Conservation (phyloP, 2,329 filamentous ascomycete genomes). For the Cladosporium sp. region DNA sequence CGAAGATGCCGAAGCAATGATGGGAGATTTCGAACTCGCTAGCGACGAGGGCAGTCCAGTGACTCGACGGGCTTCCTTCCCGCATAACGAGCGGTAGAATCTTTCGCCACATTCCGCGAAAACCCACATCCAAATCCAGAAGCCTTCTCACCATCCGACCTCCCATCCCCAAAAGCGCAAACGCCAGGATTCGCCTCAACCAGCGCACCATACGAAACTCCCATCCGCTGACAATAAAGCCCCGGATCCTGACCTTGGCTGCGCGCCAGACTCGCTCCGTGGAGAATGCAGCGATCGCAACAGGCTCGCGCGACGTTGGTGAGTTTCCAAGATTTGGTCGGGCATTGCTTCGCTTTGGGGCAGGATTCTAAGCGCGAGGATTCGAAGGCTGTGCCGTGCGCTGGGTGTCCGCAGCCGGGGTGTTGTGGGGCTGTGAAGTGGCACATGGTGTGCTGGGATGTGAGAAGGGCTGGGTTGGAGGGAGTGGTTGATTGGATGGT, state of each 20-base stretch:
- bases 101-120: too few species aligned
- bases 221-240: constrained; percentile 18
- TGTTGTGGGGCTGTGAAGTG: constrained; percentile 12
- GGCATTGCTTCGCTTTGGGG: constrained; percentile 15
- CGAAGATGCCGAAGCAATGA: constrained; percentile 20
- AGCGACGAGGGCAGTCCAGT: constrained; percentile 14
- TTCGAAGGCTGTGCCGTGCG: constrained; percentile 21
- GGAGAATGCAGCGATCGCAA: constrained; percentile 25
- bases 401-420: constrained; percentile 15
- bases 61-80: constrained; percentile 13
- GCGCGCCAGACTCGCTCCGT: constrained; percentile 22
- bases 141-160: too few species aligned
- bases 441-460: constrained; percentile 13
- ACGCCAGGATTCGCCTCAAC: constrained; percentile 18
- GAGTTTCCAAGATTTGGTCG: constrained; percentile 15
- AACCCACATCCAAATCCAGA: too few species aligned
- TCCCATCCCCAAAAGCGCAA: background rate
- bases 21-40: constrained; percentile 17
- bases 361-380: constrained; percentile 15
- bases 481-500: too few species aligned
- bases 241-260: constrained; percentile 20
- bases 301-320: constrained; percentile 20
- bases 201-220: constrained; percentile 19
- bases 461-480: too few species aligned
- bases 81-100: constrained; percentile 4